These are phyloP conservation scores for Pittosporum tobira DNA, from an alignment of 129 eudicot species.

Conservation along the genomic window DNA sequence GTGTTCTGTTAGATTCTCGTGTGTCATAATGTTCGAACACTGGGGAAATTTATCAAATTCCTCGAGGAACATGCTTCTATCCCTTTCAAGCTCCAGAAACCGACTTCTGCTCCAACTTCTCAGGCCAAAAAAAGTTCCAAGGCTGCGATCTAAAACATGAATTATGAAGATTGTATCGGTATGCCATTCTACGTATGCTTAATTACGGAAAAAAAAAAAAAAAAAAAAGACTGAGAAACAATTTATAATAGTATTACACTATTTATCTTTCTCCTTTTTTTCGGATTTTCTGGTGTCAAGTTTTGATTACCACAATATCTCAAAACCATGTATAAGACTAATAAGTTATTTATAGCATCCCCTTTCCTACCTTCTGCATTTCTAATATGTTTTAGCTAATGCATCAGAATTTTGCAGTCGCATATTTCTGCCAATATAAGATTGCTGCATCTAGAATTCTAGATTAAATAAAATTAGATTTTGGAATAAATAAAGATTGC, in stretches of 20 bases:
- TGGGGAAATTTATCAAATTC: conserved; percentile 72
- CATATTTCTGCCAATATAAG: no score
- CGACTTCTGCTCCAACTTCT: conserved; percentile 23
- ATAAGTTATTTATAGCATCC: neutral
- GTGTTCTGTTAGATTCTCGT: conserved; percentile 44
- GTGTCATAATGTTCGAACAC: conserved; percentile 68
- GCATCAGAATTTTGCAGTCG: no score
- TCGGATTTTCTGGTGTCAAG: neutral
- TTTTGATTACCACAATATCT: neutral
- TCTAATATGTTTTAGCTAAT: no score
- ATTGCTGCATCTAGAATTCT: no score
- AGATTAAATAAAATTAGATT: no score
- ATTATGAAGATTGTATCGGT: conserved; percentile 20
- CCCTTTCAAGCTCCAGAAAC: conserved; percentile 81
- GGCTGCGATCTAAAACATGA: conserved; percentile 44
- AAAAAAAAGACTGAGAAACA: neutral
- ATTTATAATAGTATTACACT: neutral
- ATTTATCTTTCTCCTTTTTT: neutral
- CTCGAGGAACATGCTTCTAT: conserved; percentile 65
- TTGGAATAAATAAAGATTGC: no score
- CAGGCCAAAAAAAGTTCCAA: conserved; percentile 27
- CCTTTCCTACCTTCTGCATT: neutral
- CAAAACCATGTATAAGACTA: neutral
- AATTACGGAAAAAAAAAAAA: conserved; percentile 3
- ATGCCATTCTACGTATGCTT: neutral